Base-by-base conservation (phyloP, 495 filamentous ascomycete species). In the Niebla homalea region DNA sequence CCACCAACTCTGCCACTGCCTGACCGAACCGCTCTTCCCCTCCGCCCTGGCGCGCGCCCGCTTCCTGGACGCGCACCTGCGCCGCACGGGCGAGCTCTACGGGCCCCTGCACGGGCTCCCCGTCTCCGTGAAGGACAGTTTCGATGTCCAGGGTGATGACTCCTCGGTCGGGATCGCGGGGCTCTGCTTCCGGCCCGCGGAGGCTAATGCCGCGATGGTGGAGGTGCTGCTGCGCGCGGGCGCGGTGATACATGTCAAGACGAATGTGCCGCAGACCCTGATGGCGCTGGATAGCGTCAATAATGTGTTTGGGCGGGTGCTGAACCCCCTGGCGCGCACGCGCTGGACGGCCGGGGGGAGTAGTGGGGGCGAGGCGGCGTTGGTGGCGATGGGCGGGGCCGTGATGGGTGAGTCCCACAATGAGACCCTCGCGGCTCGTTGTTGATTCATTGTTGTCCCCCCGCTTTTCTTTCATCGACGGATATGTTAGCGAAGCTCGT, bases 91-190 rank as follows among this genome's bases (percentile, higher is more conserved):
- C 8, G 66, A 62, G 23, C 65, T 70, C 0, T 42, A 79, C 26
- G 83, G 83, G 2, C 76, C 79, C 0, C 65, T 88, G 0, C 81
- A 86, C 55, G 82, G 83, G 10, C 70, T 88, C 0, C 82, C 83
- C 3, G 67, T 87, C 18, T 72, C 69, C 7, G 54, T 84, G 20
- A 84, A 87, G 56, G 83, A 87, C 54, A 70, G 72, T 22, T 85
- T 87, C 66, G 68, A 79, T 46, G 58, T 87, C 21, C 64, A 71
- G 50, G 78, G 74, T 22, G 61, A 73, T 11, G 74, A 83, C 52
- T 64, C 77, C 2, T 75, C 71, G 11, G 69, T 78, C n/a, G 80
- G 78, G n/a, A 70, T 81, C 45, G 68, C 76, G 16, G 69, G 67
- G 12, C 64, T 77, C 6, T 65, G 75, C 35, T 71, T 71, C 32